Evolutionary conservation across 139 green algal genomes (phyloP), one percentile per base, ranked within the genome.

Genomic region (Parachlorella kessleri): DNA sequence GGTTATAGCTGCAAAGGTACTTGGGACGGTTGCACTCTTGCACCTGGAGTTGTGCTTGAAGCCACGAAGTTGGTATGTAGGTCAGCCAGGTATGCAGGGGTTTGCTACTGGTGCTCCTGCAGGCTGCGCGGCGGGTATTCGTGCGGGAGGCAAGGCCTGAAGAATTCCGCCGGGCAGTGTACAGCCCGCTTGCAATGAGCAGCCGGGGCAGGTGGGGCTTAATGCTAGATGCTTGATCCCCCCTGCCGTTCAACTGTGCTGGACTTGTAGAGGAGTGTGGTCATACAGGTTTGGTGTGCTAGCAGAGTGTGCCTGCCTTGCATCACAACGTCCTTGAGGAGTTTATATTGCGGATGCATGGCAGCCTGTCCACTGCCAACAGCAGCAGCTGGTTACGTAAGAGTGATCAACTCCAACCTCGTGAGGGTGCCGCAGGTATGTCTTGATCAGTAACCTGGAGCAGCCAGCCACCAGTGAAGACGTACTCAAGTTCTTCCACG

Each of bases 101-200:
- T n/a, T n/a, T n/a, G n/a, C n/a, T n/a, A n/a, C n/a, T n/a, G n/a
- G n/a, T n/a, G n/a, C n/a, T n/a, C n/a, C 64, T 63, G 75, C 75
- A 81, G 75, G 75, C 65, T 36, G 72, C 66, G 35, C 66, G 75
- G 66, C 75, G 75, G 0, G 66, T 39, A 35, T 28, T 74, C 30
- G 23, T 81, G 75, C 75, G 48, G 32, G 9, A 4, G 5, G 66
- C 66, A 3, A 40, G 4, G 14, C 42, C 66, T 8, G 18, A 40
- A 6, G 66, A 75, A 18, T 81, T 81, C 48, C 40, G 39, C 4
- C 1, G 9, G 14, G 71, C 40, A 7, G 74, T 79, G 35, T 66
- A 74, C 48, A 83, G 75, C 65, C 78, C 78, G 28, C 64, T 83
- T 26, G 72, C 63, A 14, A 83, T 79, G 72, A 67, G 71, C 72